These are phyloP conservation scores for Prunus mira DNA, from an alignment of 306 rosid species.

Conservation along the genomic window DNA sequence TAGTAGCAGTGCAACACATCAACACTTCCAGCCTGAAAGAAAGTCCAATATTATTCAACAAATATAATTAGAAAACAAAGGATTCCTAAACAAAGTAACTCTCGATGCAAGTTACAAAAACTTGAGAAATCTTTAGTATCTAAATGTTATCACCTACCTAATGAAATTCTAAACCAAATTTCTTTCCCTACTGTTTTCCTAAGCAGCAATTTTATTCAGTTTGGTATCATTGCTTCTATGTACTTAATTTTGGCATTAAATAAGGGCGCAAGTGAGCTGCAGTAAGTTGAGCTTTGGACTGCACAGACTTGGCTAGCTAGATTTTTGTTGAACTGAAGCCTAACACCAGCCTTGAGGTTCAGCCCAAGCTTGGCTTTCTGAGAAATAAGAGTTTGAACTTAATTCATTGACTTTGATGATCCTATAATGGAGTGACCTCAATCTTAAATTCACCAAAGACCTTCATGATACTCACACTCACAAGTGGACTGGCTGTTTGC, in stretches of 20 bases:
- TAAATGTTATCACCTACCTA: not conserved
- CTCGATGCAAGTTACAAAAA: not conserved
- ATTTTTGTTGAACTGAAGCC: not conserved
- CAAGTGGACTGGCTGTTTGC: not conserved
- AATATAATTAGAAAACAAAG: slow-evolving; percentile 8
- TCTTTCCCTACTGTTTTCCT: not conserved
- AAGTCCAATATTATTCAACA: slow-evolving; percentile 2
- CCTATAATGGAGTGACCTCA: not conserved
- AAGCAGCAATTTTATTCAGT: not conserved
- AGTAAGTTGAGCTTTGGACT: not conserved
- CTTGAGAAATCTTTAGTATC: not conserved
- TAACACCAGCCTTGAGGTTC: not conserved
- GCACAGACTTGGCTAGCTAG: not conserved
- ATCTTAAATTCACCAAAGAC: not conserved
- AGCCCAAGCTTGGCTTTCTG: not conserved
- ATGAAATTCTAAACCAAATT: not conserved
- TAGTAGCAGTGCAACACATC: slow-evolving; percentile 86
- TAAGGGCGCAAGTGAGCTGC: not conserved
- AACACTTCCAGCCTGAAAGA: slow-evolving; percentile 70
- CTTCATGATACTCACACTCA: not conserved
- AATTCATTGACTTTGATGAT: not conserved
- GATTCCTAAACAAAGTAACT: slow-evolving; percentile 11
- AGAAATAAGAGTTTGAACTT: not conserved
- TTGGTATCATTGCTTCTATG: not conserved
- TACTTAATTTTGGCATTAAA: not conserved